Base-by-base conservation (phyloP, 2,329 filamentous ascomycete species). In the Colletotrichum chlorophyti region DNA sequence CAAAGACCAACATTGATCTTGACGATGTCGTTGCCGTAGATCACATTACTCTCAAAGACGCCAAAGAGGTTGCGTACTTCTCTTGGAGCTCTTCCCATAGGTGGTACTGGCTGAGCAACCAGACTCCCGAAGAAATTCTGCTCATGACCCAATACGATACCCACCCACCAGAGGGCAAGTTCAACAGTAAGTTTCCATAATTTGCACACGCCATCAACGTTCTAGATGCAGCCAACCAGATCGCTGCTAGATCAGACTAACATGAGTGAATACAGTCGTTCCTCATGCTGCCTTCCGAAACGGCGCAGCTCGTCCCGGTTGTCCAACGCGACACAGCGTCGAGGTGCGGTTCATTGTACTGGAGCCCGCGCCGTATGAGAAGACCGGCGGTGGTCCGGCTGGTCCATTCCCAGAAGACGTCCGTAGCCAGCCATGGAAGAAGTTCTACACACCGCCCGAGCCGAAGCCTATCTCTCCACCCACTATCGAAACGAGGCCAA, bases 81-180 rank as follows among this genome's bases (percentile, higher is more conserved):
- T 24, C 42, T 3, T 46, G 42, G 42, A 46, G 32, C 27, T 10
- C 42, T 21, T 6, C 23, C n/a, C 42, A 46, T 19, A 17, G 42
- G 15, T 46, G 42, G 42, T 46, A 46, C 26, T 46, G 42, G 42
- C 21, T 46, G 42, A 46, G 42, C 42, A 46, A 46, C 17, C 42
- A 46, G 12, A 46, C 42, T 14, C 42, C 42, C 11, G 42, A 34
- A 14, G 42, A 46, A 12, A 32, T 46, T 17, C 11, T 46, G 6
- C 19, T 46, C n/a, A 46, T 46, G 26, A 46, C 42, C 10, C 42
- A 46, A 27, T 46, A 46, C 42, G 42, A 46, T 27, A 46, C 42
- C 15, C 42, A 46, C 15, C 42, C 42, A 21, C 42, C 42, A 21
- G 27, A 27, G 14, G 42, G 42, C n/a, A 15, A 31, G n/a, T 46